These are phyloP conservation scores for Lonicera japonica DNA, from an alignment of 129 eudicot genomes.

Conservation along the genomic window DNA sequence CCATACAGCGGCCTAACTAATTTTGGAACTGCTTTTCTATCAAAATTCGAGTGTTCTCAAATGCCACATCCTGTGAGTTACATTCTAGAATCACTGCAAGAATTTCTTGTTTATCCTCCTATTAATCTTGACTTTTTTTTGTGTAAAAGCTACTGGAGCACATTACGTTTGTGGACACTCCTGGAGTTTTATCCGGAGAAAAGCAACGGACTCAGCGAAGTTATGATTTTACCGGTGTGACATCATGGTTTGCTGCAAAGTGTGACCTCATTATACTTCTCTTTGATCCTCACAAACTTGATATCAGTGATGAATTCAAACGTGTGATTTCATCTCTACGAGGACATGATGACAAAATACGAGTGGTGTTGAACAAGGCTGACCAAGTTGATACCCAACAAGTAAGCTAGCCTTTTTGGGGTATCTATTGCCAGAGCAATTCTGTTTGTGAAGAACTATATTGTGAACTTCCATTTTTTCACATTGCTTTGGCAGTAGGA, in stretches of 20 bases:
- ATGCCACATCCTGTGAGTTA: constrained; percentile 93
- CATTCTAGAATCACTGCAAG: neutral
- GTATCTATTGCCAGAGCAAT: too few relatives aligned
- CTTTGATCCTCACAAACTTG: constrained; percentile 96
- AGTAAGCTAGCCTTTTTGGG: constrained; percentile 27
- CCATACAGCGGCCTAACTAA: constrained; percentile 81
- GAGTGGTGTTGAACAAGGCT: constrained; percentile 93
- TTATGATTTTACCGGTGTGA: constrained; percentile 92
- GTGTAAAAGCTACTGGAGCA: constrained; percentile 68
- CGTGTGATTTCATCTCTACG: constrained; percentile 79
- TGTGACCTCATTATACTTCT: constrained; percentile 79
- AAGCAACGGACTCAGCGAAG: constrained; percentile 91
- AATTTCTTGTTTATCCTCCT: neutral
- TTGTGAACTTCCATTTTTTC: too few relatives aligned
- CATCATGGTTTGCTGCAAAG: constrained; percentile 92
- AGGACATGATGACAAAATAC: constrained; percentile 95
- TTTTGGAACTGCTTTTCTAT: constrained; percentile 86
- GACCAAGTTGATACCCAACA: constrained; percentile 98
- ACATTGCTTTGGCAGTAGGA: neutral
- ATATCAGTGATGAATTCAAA: constrained; percentile 91
- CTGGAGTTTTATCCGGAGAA: constrained; percentile 95
- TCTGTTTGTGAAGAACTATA: too few relatives aligned
- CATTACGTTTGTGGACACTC: constrained; percentile 83
- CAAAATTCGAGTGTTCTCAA: constrained; percentile 91
- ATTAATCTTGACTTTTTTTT: neutral